Base-by-base conservation (phyloP, 1,284 basidiomycete species). In the Entoloma clypeatum region DNA sequence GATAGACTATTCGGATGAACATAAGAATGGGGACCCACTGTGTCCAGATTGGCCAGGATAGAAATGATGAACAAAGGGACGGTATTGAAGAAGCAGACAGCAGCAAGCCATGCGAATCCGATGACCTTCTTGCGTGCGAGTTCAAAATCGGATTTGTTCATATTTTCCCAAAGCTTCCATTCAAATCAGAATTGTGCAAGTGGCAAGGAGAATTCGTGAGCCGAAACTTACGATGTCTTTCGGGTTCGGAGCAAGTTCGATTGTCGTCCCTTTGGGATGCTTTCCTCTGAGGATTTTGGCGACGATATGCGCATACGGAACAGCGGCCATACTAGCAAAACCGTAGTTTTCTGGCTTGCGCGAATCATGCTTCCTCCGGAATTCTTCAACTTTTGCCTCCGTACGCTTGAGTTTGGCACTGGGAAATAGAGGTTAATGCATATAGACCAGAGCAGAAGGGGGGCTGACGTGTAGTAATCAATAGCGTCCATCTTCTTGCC, bases 21-120 rank as follows among this genome's bases (percentile, higher is more conserved):
- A 29, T 38, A 35, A 16, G 31, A 27, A 9, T 27, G 40, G 30
- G 18, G 32, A 69, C 79, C 48, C 54, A 88, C 81, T 35, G 81
- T 72, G 36, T 78, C 70, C 60, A 92, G 69, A 64, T 92, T 92
- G 47, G 89, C 86, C 43, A 92, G 68, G 52, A 89, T 69, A 18
- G 91, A 88, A 47, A 93, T 84, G 51, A 86, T 67, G 55, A 88
- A 75, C 18, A 91, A 63, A 8, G 93, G 93, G 4, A 94, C 70
- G n/a, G 90, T 94, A 68, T 97, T 93, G 69, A 95, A 79, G 66
- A 90, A 90, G 61, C 88, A 92, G 36, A 93, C 79, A 30, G 81
- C 54, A 9, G 73, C 68, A 35, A 97, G 75, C 60, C 86, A 75
- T 32, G 86, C 48, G 64, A 88, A 89, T 19, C 93, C 93, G 21